These are phyloP conservation scores for Hypoxylon sp. DNA, from an alignment of 2,329 filamentous ascomycete genomes.

Conservation along the genomic window DNA sequence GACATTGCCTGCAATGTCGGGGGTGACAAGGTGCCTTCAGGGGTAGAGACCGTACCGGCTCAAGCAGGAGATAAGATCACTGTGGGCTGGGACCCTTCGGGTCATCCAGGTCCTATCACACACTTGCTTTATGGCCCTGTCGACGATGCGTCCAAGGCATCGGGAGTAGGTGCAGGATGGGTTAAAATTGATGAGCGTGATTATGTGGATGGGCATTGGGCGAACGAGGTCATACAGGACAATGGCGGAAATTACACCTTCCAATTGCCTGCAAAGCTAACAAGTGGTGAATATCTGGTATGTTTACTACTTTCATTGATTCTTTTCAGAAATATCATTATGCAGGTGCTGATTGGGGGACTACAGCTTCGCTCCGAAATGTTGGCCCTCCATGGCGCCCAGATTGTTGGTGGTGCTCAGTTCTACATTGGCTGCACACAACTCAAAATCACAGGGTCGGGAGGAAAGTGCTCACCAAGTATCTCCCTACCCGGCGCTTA, in stretches of 20 bases:
- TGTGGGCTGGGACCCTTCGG: slow-evolving; percentile 51
- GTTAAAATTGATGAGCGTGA: slow-evolving; percentile 43
- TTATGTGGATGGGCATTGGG: slow-evolving; percentile 40
- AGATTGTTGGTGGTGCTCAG: slow-evolving; percentile 44
- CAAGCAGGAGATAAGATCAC: slow-evolving; percentile 48
- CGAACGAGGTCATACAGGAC: slow-evolving; percentile 40
- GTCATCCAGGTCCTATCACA: slow-evolving; percentile 51
- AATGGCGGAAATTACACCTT: slow-evolving; percentile 40
- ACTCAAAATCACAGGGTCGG: slow-evolving; percentile 45
- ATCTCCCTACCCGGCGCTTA: slow-evolving; percentile 47
- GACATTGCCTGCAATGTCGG: slow-evolving; percentile 43
- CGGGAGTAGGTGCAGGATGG: slow-evolving; percentile 54
- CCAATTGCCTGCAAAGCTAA: slow-evolving; percentile 42
- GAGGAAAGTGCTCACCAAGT: slow-evolving; percentile 43
- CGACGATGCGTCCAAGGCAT: slow-evolving; percentile 72
- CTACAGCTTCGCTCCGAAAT: slow-evolving; percentile 48
- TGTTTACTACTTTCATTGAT: not conserved
- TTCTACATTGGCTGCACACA: slow-evolving; percentile 49
- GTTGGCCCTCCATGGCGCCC: slow-evolving; percentile 46
- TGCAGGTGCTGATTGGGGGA: no score
- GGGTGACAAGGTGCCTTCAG: slow-evolving; percentile 39
- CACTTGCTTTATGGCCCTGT: slow-evolving; percentile 49
- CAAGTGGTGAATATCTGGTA: slow-evolving; percentile 47
- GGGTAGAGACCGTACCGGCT: slow-evolving; percentile 46
- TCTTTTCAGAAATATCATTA: not conserved